Base-by-base conservation (phyloP, 805 yeast species). In the Hanseniaspora guilliermondii region DNA sequence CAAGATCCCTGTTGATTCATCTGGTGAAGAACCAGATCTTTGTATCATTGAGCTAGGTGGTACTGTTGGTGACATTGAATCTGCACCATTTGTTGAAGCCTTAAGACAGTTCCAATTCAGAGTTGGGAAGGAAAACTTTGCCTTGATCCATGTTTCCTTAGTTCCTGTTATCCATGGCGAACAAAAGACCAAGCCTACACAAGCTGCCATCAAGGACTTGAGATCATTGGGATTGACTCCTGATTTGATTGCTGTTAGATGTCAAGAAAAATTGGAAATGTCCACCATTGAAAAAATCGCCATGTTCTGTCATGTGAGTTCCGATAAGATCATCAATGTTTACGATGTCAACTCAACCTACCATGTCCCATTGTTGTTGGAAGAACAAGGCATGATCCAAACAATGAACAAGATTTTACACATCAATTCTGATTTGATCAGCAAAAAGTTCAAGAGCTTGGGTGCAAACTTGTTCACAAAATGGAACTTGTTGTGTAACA, bases 151-250 rank as follows among this genome's bases (percentile, higher is more conserved):
- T 64, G 99, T 93, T 48, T 91, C 97, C 45, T 76, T 93, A 59
- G 97, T 93, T 47, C 97, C 97, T 46, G 97, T 93, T 49, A 91
- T 93, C 65, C 95, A 89, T 62, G 98, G 97, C 58, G 99, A 93
- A 75, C 96, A 93, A 71, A 93, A 93, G 77, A 93, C 99, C 42
- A 93, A 93, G 72, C 99, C 99, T 56, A 93, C 99, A 12, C 99
- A 93, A 74, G 98, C 97, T 59, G 99, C 99, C 47, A 85, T 93
- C 66, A 87, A 88, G 69, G 98, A 93, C 70, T 78, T 93, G 70
- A 84, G 99, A 72, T 85, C 96, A 47, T 74, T 91, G 58, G 99
- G 99, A 64, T 78, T 93, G 68, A 80, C 83, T 38, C 97, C 97
- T 21, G 97, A 93, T 70, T 83, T 93, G 80, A 87, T 93, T 73